phyloP scores from a whole-genome alignment of 2,329 filamentous ascomycete species.

The Xylaria polymorpha region DNA sequence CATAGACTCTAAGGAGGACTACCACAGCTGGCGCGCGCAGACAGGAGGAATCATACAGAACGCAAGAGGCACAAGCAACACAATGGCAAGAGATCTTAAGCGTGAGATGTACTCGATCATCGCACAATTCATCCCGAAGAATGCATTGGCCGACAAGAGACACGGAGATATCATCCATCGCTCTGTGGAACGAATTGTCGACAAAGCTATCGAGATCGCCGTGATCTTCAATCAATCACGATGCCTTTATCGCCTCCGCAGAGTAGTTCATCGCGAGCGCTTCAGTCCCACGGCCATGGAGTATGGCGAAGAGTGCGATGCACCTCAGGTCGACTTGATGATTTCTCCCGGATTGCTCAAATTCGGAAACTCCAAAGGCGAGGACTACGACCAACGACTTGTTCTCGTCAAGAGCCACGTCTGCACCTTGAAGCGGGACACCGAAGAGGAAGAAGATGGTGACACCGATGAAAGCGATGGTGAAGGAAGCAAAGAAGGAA shows the following conservation, averaged over 20 bases:
- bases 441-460: not conserved
- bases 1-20: not conserved
- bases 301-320: slow-evolving; percentile 1
- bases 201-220: slow-evolving; percentile 26
- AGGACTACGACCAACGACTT: slow-evolving; percentile 15
- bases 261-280: not conserved
- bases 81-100: not conserved
- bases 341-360: slow-evolving; percentile 18
- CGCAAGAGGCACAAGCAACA: not conserved
- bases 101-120: not conserved
- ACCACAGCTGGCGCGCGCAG: slow-evolving; percentile 21
- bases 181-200: not conserved
- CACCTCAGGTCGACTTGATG: slow-evolving; percentile 13
- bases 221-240: slow-evolving; percentile 28
- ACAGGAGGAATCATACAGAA: slow-evolving; percentile 9
- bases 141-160: not conserved
- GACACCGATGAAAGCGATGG: not conserved
- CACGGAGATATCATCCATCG: not conserved
- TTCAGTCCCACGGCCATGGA: slow-evolving; percentile 18
- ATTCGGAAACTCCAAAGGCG: slow-evolving; percentile 18
- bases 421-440: not conserved
- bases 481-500: not conserved
- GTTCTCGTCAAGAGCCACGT: slow-evolving; percentile 26
- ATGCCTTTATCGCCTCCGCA: not conserved
- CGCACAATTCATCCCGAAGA: not conserved